A percentile compares a stretch with the other conserved stretches of the same genome.
phyloP scores from a whole-genome alignment of 768 basidiomycete genomes.

The Leccinum pellstonianum region DNA sequence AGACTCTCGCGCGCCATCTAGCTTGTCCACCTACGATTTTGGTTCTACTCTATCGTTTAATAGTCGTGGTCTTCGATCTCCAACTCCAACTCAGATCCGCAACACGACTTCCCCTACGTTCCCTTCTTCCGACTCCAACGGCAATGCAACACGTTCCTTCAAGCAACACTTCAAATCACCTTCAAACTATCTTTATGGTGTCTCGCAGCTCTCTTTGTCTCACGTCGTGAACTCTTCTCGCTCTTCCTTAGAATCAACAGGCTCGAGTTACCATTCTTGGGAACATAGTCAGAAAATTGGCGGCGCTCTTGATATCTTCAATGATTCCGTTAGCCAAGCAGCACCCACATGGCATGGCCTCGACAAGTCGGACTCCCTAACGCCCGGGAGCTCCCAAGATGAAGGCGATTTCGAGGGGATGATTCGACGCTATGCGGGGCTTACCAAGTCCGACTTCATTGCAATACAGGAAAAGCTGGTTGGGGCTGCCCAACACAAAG shows the following conservation, averaged over 20 bases:
- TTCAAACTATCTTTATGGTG: constrained; percentile 50
- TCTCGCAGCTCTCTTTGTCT: constrained; percentile 64
- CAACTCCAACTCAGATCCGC: constrained; percentile 68
- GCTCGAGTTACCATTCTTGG: constrained; percentile 86
- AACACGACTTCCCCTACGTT: constrained; percentile 50
- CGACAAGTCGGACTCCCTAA: constrained; percentile 48
- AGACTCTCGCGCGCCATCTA: constrained; percentile 45
- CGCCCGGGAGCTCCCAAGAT: constrained; percentile 50
- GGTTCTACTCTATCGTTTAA: constrained; percentile 44
- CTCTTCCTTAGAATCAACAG: constrained; percentile 75
- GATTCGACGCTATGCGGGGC: constrained; percentile 61
- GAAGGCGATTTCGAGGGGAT: constrained; percentile 64
- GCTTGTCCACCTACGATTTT: constrained; percentile 49
- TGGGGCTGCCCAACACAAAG: constrained; percentile 57
- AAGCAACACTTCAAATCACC: constrained; percentile 47
- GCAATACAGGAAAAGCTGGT: constrained; percentile 77
- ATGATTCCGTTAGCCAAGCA: constrained; percentile 43
- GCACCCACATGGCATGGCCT: constrained; percentile 68
- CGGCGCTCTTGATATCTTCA: constrained; percentile 52
- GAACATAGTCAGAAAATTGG: constrained; percentile 60
- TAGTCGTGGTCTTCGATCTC: constrained; percentile 50
- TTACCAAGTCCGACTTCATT: constrained; percentile 67
- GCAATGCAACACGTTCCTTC: constrained; percentile 50
- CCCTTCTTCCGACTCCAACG: constrained; percentile 34
- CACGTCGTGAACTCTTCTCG: constrained; percentile 73